Conservation (phyloP, 148 eudicot species). For the Cornus kousa region DNA sequence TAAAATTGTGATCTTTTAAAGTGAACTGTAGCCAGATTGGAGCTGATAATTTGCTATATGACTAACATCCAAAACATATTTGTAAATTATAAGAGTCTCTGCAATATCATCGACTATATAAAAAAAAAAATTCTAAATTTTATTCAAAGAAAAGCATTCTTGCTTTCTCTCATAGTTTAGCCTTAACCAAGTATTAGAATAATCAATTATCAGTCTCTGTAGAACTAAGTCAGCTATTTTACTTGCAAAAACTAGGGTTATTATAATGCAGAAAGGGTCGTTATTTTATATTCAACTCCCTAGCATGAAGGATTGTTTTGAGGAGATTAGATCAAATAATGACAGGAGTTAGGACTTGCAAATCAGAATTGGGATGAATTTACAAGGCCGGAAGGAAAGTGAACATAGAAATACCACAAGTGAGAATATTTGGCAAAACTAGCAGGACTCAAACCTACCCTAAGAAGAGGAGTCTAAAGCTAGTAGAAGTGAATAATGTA, state of each 20-base stretch:
- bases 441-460: background rate
- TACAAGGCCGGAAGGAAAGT: background rate
- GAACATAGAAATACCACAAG: background rate
- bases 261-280: background rate
- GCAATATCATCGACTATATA: background rate
- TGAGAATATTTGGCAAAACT: background rate
- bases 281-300: background rate
- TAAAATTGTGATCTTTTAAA: background rate
- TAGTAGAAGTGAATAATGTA: constrained; percentile 3
- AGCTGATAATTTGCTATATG: background rate
- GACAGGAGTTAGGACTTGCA: background rate
- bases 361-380: background rate
- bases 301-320: background rate
- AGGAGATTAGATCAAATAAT: background rate
- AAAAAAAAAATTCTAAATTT: background rate
- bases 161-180: background rate
- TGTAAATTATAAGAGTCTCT: background rate
- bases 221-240: background rate
- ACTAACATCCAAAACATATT: background rate
- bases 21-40: background rate
- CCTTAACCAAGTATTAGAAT: background rate
- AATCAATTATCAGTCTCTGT: background rate
- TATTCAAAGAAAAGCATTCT: background rate
- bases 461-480: background rate
- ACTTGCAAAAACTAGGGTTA: background rate